phyloP scores from a whole-genome alignment of 2,329 filamentous ascomycete species.

The Alternaria postmessia region DNA sequence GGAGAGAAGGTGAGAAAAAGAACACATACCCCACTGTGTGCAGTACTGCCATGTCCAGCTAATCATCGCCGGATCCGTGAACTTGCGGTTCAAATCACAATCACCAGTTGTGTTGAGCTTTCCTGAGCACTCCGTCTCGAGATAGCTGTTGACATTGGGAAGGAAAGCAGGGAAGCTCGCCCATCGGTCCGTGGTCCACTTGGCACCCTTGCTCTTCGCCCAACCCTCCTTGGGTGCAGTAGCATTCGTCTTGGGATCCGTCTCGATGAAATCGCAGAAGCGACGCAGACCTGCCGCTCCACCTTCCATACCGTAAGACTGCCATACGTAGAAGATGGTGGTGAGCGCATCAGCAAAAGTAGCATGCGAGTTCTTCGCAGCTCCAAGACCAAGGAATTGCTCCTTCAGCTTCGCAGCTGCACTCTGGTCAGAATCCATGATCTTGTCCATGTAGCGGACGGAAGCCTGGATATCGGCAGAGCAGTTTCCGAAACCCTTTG shows the following conservation, averaged over 20 bases:
- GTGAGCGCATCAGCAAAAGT: slow-evolving; percentile 58
- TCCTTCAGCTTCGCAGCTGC: slow-evolving; percentile 56
- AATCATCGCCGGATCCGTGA: slow-evolving; percentile 51
- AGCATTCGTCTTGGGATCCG: slow-evolving; percentile 49
- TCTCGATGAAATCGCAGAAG: slow-evolving; percentile 60
- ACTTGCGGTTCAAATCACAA: slow-evolving; percentile 51
- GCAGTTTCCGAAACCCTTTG: slow-evolving; percentile 57
- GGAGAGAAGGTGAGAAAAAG: background rate
- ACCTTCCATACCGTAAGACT: slow-evolving; percentile 55
- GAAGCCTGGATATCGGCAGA: slow-evolving; percentile 59
- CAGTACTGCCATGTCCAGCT: slow-evolving; percentile 63
- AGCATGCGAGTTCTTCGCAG: slow-evolving; percentile 56
- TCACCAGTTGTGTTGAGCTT: slow-evolving; percentile 30
- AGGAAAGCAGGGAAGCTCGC: slow-evolving; percentile 52
- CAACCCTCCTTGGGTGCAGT: slow-evolving; percentile 53
- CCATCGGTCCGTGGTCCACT: slow-evolving; percentile 54
- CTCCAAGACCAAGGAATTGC: slow-evolving; percentile 58
- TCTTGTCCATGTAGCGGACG: slow-evolving; percentile 58
- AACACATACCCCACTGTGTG: slow-evolving; percentile 57
- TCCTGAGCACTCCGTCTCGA: slow-evolving; percentile 53
- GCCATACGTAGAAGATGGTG: slow-evolving; percentile 54
- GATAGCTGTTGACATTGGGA: slow-evolving; percentile 50
- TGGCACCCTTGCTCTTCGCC: slow-evolving; percentile 51
- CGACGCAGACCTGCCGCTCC: slow-evolving; percentile 42
- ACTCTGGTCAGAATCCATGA: slow-evolving; percentile 48